These are phyloP conservation scores for Debaryomyces subglobosus DNA, from an alignment of 1,139 yeast species.

Conservation along the genomic window DNA sequence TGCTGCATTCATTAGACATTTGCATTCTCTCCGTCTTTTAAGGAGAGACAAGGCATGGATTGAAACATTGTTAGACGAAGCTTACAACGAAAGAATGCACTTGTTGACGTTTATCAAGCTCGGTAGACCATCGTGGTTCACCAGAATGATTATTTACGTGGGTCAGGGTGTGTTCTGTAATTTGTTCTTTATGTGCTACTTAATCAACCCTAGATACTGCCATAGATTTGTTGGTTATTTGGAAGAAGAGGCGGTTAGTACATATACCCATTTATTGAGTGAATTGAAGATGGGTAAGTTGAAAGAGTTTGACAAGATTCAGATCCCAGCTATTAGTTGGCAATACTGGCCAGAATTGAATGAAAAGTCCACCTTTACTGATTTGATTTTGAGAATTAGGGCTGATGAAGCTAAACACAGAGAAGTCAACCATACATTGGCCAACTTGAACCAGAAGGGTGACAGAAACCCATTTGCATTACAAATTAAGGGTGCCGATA, in stretches of 20 bases:
- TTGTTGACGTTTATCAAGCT: constrained; percentile 68
- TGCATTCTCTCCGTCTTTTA: constrained; percentile 61
- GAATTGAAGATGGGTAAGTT: constrained; percentile 57
- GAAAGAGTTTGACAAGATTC: constrained; percentile 47
- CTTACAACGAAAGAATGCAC: constrained; percentile 81
- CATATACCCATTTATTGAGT: constrained; percentile 64
- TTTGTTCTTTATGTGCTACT: constrained; percentile 62
- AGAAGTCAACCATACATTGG: constrained; percentile 77
- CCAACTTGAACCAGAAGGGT: constrained; percentile 54
- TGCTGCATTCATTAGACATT: constrained; percentile 69
- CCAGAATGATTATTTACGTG: constrained; percentile 55
- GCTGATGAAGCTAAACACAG: constrained; percentile 77
- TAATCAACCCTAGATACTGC: constrained; percentile 64
- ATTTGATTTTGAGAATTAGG: constrained; percentile 58
- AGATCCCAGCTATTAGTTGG: constrained; percentile 61
- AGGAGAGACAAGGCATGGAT: constrained; percentile 77
- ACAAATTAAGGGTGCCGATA: constrained; percentile 34
- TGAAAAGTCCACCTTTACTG: constrained; percentile 56
- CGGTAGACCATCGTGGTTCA: constrained; percentile 65
- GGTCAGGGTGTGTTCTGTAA: constrained; percentile 79
- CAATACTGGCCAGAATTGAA: constrained; percentile 63
- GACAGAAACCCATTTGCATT: constrained; percentile 76
- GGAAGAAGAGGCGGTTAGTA: constrained; percentile 78
- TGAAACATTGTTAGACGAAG: constrained; percentile 74
- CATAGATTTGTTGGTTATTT: constrained; percentile 80